Evolutionary conservation across 495 filamentous ascomycete genomes (phyloP).

Genomic region (Sabuloglossum arenarium): DNA sequence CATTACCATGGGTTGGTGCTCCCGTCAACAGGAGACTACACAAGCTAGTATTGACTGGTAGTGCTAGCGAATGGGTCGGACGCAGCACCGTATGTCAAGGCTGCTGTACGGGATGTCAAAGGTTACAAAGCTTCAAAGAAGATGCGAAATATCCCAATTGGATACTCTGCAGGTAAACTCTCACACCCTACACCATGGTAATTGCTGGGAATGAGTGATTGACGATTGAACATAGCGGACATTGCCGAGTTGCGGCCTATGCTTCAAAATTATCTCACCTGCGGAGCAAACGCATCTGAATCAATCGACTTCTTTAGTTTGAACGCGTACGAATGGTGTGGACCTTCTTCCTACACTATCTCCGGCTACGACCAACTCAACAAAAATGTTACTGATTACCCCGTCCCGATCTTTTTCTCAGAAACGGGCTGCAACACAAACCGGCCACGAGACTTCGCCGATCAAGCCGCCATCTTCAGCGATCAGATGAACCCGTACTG

Average conservation of each 20-base stretch:
- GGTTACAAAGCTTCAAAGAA: slow-evolving; percentile 52
- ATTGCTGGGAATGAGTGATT: background rate
- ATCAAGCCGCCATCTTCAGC: slow-evolving; percentile 61
- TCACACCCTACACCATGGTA: background rate
- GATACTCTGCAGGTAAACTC: slow-evolving; percentile 47
- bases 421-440: slow-evolving; percentile 60
- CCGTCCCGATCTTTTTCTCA: slow-evolving; percentile 69
- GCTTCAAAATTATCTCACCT: slow-evolving; percentile 77
- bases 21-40: background rate
- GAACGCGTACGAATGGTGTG: slow-evolving; percentile 83
- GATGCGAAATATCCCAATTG: slow-evolving; percentile 69
- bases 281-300: slow-evolving; percentile 43
- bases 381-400: slow-evolving; percentile 32
- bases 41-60: background rate
- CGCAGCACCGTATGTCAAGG: slow-evolving; percentile 65
- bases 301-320: slow-evolving; percentile 66
- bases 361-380: slow-evolving; percentile 56
- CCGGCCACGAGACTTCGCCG: slow-evolving; percentile 47
- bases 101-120: slow-evolving; percentile 63
- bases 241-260: slow-evolving; percentile 62
- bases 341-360: slow-evolving; percentile 32
- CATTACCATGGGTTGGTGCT: slow-evolving; percentile 31
- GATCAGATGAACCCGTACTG: slow-evolving; percentile 48
- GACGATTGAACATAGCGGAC: slow-evolving; percentile 29
- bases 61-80: slow-evolving; percentile 28